A percentile compares a stretch with the other conserved stretches of the same genome.
These are phyloP conservation scores for Pseudogymnoascus sp. DNA, from an alignment of 2,329 filamentous ascomycete species.

Conservation along the genomic window DNA sequence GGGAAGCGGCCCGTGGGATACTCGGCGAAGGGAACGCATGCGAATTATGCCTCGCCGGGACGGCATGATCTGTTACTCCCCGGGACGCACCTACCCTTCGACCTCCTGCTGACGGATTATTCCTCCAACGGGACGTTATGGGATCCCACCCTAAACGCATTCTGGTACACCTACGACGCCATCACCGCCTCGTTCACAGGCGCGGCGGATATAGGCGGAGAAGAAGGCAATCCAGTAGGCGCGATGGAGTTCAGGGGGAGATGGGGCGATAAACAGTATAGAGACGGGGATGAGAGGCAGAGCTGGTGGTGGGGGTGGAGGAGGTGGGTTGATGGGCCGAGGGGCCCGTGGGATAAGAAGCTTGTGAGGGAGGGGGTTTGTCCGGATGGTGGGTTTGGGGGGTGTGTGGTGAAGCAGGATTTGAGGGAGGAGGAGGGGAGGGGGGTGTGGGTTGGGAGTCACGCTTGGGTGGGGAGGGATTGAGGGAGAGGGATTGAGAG, in stretches of 20 bases:
- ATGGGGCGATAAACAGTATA: slow-evolving; percentile 58
- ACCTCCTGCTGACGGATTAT: slow-evolving; percentile 44
- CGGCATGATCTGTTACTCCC: slow-evolving; percentile 58
- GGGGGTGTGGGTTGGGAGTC: background rate
- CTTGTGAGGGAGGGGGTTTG: slow-evolving; percentile 50
- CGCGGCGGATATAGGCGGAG: background rate
- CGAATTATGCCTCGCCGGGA: slow-evolving; percentile 54
- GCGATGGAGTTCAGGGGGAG: slow-evolving; percentile 50
- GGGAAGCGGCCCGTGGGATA: slow-evolving; percentile 48
- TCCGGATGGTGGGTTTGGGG: slow-evolving; percentile 34
- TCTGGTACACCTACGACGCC: slow-evolving; percentile 47
- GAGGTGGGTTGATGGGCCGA: slow-evolving; percentile 52
- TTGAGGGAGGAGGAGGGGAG: background rate
- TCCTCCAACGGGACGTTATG: slow-evolving; percentile 48
- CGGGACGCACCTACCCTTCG: slow-evolving; percentile 47
- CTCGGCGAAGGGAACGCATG: slow-evolving; percentile 54
- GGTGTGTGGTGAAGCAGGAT: background rate
- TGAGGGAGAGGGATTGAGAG: background rate
- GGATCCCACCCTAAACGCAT: slow-evolving; percentile 52
- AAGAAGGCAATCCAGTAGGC: slow-evolving; percentile 34
- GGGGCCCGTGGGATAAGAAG: slow-evolving; percentile 53
- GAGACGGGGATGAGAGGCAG: slow-evolving; percentile 37
- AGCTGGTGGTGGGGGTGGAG: slow-evolving; percentile 37
- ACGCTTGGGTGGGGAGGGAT: background rate
- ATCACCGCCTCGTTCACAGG: slow-evolving; percentile 20